Evolutionary conservation across 2,329 filamentous ascomycete genomes (phyloP).

Genomic region (Phymatotrichopsis omnivora): DNA sequence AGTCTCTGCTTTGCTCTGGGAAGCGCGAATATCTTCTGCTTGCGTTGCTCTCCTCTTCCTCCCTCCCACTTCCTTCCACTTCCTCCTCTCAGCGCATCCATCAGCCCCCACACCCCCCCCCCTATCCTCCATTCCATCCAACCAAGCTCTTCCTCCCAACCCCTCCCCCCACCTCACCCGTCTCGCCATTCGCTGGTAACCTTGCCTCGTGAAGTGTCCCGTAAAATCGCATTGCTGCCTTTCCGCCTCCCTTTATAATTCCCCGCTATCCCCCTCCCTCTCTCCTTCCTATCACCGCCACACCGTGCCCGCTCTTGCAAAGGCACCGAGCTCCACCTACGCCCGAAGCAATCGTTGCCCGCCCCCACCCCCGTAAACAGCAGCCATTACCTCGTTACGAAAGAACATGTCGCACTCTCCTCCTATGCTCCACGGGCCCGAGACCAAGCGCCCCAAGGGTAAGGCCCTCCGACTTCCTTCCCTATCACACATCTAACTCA

Average conservation of each 20-base stretch:
- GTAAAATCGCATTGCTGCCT: not conserved
- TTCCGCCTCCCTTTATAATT: not conserved
- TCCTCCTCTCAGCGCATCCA: not conserved
- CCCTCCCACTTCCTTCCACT: not conserved
- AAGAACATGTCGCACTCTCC: constrained; percentile 25
- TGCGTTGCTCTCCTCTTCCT: not conserved
- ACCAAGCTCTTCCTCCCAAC: not conserved
- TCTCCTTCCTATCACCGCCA: not conserved
- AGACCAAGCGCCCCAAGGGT: constrained; percentile 36
- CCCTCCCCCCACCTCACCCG: not conserved
- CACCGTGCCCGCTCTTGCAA: too few relatives aligned
- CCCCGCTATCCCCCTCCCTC: constrained; percentile 6
- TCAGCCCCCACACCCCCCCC: not conserved
- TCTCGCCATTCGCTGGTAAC: not conserved
- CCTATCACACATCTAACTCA: constrained; percentile 15
- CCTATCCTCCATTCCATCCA: not conserved
- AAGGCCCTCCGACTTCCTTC: constrained; percentile 14
- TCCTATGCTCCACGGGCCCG: constrained; percentile 29
- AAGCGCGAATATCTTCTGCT: not conserved
- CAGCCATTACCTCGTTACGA: too few relatives aligned
- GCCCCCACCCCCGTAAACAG: constrained; percentile 8
- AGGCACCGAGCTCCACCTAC: too few relatives aligned
- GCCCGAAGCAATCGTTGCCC: too few relatives aligned
- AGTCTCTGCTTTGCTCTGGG: too few relatives aligned
- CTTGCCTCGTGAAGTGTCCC: not conserved